These are phyloP conservation scores for Tylopilus balloui DNA, from an alignment of 768 basidiomycete genomes.

Conservation along the genomic window DNA sequence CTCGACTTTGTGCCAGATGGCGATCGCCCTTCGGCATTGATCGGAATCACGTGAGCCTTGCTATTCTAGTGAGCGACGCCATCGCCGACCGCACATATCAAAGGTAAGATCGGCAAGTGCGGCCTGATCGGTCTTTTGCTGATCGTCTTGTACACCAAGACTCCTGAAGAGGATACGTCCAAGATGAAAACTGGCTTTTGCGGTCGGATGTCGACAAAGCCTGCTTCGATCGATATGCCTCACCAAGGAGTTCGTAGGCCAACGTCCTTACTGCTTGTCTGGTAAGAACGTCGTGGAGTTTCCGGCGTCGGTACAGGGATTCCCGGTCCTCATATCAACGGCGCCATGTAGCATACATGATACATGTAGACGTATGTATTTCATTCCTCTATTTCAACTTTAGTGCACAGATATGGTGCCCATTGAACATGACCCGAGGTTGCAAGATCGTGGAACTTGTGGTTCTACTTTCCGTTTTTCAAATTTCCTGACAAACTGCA, in stretches of 20 bases:
- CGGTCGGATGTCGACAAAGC: neutral
- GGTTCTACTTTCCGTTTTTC: too few species aligned
- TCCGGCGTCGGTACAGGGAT: too few species aligned
- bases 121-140: neutral
- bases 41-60: neutral
- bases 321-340: too few species aligned
- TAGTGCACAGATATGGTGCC: too few species aligned
- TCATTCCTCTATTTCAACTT: too few species aligned
- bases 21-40: neutral
- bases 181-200: neutral
- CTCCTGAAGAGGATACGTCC: rapidly evolving
- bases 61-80: neutral
- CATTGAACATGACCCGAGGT: too few species aligned
- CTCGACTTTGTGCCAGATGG: neutral
- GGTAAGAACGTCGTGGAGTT: neutral
- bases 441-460: too few species aligned
- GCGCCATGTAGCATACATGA: too few species aligned
- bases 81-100: neutral
- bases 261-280: neutral
- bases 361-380: too few species aligned
- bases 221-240: neutral
- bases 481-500: too few species aligned
- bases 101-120: neutral
- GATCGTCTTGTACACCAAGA: neutral
- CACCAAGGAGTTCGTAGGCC: neutral